Conservation (phyloP, 2,329 filamentous ascomycete species). For the Paracamarosporium sp. region DNA sequence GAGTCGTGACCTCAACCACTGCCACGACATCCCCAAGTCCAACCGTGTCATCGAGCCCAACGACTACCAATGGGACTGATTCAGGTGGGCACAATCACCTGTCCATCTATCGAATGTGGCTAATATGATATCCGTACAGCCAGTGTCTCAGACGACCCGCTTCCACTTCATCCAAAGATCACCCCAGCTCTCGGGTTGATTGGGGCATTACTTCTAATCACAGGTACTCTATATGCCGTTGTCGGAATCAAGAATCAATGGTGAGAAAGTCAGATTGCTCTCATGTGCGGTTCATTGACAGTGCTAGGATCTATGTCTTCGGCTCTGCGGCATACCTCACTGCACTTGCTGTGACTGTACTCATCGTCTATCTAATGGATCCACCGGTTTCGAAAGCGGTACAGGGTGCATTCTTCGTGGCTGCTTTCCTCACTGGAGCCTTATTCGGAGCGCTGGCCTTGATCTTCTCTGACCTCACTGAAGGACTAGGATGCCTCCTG, state of each 20-base stretch:
- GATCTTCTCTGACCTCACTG: conserved; percentile 83
- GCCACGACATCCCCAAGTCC: conserved; percentile 1
- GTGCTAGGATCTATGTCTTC: conserved; percentile 57
- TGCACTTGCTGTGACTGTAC: conserved; percentile 75
- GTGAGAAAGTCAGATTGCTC: conserved; percentile 37
- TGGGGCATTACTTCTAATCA: conserved; percentile 76
- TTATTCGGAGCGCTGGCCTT: conserved; percentile 76
- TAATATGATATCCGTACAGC: not conserved
- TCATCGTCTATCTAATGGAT: conserved; percentile 89
- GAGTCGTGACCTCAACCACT: conserved; percentile 16
- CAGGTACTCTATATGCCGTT: conserved; percentile 74
- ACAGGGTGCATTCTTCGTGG: conserved; percentile 87
- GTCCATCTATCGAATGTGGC: not conserved
- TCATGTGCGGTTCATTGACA: conserved; percentile 19
- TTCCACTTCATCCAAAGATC: conserved; percentile 76
- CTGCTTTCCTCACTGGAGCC: conserved; percentile 73
- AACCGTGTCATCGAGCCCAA: not conserved
- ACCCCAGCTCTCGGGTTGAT: conserved; percentile 83
- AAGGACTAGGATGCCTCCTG: conserved; percentile 84
- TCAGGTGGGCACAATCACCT: not conserved
- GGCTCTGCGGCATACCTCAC: conserved; percentile 78
- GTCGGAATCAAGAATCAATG: conserved; percentile 83
- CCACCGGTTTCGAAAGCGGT: conserved; percentile 75
- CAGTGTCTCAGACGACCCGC: conserved; percentile 27
- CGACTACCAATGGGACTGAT: not conserved